Evolutionary conservation across 2,329 filamentous ascomycete genomes (phyloP), one percentile per base, ranked within the genome.

Genomic region (Fusarium sterilihyphosum): DNA sequence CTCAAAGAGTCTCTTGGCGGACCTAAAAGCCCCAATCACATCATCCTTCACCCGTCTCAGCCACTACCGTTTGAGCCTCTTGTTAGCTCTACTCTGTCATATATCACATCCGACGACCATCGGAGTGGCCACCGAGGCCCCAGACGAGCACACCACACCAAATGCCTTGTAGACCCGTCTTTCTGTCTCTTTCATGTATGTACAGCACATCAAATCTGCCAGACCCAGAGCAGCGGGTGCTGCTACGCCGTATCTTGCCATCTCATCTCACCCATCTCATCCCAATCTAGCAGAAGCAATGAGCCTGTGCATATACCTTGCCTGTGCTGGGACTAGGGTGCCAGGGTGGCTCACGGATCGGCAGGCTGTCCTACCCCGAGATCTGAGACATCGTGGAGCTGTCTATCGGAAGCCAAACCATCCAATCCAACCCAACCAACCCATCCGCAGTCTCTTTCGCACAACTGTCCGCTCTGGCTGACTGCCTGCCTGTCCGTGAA

Each of bases 381-480:
- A 76, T 76, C 73, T 76, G 33, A 76, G 73, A 76, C 73, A 76
- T n/a, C 46, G 59, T 62, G 68, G 65, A 50, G 64, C 37, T 50
- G 40, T 46, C 31, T 37, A 26, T 43, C 29, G 11, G 38, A 46
- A 63, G 52, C 40, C 61, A 57, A 62, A 62, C 12, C 66, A n/a
- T 26, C 33, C 33, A 33, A 33, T 13, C 6, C 50, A 38, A 12
- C 50, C 50, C 24, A 38, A 9, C 47, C 47, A 16, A 52, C 33
- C 20, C 52, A 54, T 59, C 20, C 33, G 6, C 50, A 16, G 50
- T n/a, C 31, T 29, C 29, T 49, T 22, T 8, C 24, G 33, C 33
- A 26, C n/a, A 24, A 20, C 17, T 50, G 31, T 20, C 22, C 44
- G 14, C 18, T 29, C 33, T 35, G 33, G 33, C 54, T 43, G 54